Evolutionary conservation across 2,329 filamentous ascomycete genomes (phyloP), one percentile per base, ranked within the genome.

Genomic region (Sporothrix mexicana): DNA sequence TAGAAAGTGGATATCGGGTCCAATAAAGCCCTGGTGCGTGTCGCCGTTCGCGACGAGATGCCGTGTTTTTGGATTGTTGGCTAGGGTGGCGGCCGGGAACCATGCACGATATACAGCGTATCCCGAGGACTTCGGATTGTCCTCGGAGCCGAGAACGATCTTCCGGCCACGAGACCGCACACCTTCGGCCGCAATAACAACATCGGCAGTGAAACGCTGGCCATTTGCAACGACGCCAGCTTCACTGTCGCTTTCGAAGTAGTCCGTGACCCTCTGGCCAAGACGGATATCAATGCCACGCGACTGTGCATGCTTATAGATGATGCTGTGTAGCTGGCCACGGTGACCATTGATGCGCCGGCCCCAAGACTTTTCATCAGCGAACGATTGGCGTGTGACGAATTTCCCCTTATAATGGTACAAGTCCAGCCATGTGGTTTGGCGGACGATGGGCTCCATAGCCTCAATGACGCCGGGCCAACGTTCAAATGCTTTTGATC

Each of bases 311-410:
- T 88, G 85, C 30, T 85, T 80, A 73, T 85, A 87, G 23, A 88
- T 82, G 62, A 87, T 83, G 67, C 82, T 81, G 77, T 88, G 87
- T 59, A 88, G 79, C 76, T 87, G 83, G 25, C 85, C 85, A 23
- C 87, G 79, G 76, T 88, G 86, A 2, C 86, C 86, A 74, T 88
- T 88, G 78, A 88, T 87, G 17, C 84, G 82, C 2, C 84, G 83
- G 6, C 83, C 83, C 73, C 82, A 80, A 69, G 82, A 79, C 72
- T 75, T 77, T 74, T 80, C 78, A 67, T 70, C 73, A 2, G 75
- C 75, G 62, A 80, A 82, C 1, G 82, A 79, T 73, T 85, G 85
- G 1, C 81, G 81, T 68, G 88, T 86, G 43, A 85, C 86, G 71
- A 85, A 84, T 59, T 86, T 79, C 68, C 85, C 82, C 75, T 87